Evolutionary conservation across 768 basidiomycete genomes (phyloP).

Genomic region (Suillus brevipes): DNA sequence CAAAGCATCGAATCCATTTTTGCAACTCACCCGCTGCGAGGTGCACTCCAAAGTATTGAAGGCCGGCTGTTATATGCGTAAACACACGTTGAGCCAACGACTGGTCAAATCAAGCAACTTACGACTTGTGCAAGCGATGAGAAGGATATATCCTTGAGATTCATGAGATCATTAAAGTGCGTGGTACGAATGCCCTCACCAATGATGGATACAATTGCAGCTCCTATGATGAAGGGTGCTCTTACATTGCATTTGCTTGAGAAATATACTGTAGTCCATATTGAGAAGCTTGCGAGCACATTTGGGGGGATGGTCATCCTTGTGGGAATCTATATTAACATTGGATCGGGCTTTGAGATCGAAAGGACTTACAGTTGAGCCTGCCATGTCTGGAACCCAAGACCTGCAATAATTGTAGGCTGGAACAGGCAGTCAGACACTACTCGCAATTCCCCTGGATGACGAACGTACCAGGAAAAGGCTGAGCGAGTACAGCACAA

Average conservation of each 20-base stretch:
- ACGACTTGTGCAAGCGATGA: constrained; percentile 50
- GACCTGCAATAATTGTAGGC: constrained; percentile 59
- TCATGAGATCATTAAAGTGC: neutral
- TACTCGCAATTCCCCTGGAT: neutral
- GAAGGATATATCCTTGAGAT: constrained; percentile 51
- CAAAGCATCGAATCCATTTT: neutral
- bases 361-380: constrained; percentile 49
- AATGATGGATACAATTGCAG: constrained; percentile 50
- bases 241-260: constrained; percentile 46
- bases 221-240: constrained; percentile 53
- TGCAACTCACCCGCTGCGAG: constrained; percentile 39
- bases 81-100: neutral
- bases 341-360: neutral
- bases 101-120: constrained; percentile 14
- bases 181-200: constrained; percentile 34
- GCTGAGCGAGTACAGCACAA: constrained; percentile 57
- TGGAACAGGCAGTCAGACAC: constrained; percentile 18
- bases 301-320: constrained; percentile 66
- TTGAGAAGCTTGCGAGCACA: constrained; percentile 47
- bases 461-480: constrained; percentile 50
- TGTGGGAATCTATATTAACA: constrained; percentile 4
- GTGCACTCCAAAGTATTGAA: constrained; percentile 59
- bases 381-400: constrained; percentile 61
- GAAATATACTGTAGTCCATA: constrained; percentile 51
- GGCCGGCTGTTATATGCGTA: constrained; percentile 37